Base-by-base conservation (phyloP, 805 yeast genomes). In the Ogataea methylovora region DNA sequence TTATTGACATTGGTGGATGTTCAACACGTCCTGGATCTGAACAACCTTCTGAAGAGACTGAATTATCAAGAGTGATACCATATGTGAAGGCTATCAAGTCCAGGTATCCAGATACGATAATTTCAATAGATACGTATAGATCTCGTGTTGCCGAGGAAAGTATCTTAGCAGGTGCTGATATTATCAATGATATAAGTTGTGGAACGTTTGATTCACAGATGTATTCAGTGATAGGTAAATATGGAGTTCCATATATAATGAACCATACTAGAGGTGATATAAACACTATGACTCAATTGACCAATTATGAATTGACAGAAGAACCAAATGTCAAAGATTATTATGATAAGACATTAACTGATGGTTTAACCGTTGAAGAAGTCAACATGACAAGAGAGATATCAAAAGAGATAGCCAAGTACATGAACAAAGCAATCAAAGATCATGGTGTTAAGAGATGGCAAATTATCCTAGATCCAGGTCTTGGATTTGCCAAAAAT, bases 391-490 rank as follows among this genome's bases (percentile, higher is more conserved):
- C 80, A 5, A 56, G 73, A 30, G 98, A 92, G 54, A 58, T 90
- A 33, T 61, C 76, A 8, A 43, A 45, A 3, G 72, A 75, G 36
- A 66, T 86, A 20, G 44, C 55, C 3, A 4, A 17, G 4, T 19
- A 19, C 8, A 13, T 8, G 4, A 16, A 21, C 3, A 0, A 65
- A 61, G 35, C 94, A 95, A 10, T 58, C 72, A 29, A 47, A 45
- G 1, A 60, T 6, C n/a, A 55, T 0, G 95, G 95, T 4, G 75
- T 90, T 2, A 65, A 69, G 38, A 76, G 90, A 56, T 92, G 96
- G 95, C 97, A 92, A 58, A 63, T 92, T 3, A 76, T 92, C 13
- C 49, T 87, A 4, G 99, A 92, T 53, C 98, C 99, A 1, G 98
- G 98, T 2, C 60, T 92, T 27, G 98, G 99, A 2, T 92, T 92